Evolutionary conservation across 2,329 filamentous ascomycete genomes (phyloP).

Genomic region (Tolypocladium paradoxum): DNA sequence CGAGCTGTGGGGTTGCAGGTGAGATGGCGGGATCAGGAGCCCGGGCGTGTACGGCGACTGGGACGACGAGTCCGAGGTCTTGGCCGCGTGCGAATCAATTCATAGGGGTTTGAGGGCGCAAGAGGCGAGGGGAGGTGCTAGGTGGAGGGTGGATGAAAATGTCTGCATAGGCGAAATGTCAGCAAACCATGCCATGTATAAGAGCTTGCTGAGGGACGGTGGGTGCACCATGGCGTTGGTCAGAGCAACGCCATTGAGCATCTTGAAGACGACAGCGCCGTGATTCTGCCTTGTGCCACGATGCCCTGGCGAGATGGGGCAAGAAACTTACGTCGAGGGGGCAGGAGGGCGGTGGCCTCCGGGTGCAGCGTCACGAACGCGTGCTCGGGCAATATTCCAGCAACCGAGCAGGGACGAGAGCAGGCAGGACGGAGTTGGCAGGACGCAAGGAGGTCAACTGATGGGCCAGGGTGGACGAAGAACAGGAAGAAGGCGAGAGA

Average conservation of each 20-base stretch:
- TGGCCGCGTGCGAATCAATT: not conserved
- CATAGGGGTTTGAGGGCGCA: not conserved
- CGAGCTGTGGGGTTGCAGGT: not conserved
- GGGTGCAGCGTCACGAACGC: slow-evolving; percentile 2
- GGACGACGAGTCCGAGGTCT: not conserved
- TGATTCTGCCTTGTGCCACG: not conserved
- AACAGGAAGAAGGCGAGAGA: not conserved
- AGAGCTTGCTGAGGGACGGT: not conserved
- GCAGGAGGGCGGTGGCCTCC: not conserved
- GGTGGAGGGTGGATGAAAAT: not conserved
- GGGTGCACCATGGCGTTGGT: not conserved
- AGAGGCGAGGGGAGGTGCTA: not conserved
- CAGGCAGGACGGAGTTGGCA: not conserved
- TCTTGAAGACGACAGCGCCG: not conserved
- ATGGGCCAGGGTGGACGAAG: not conserved
- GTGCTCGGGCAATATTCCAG: slow-evolving; percentile 29
- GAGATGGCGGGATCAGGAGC: not conserved
- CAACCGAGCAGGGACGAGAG: slow-evolving; percentile 17
- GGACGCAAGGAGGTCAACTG: not conserved
- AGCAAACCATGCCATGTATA: not conserved
- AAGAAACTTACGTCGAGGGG: slow-evolving; percentile 3
- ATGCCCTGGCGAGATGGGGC: not conserved
- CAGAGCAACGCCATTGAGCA: not conserved
- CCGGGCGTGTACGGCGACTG: not conserved
- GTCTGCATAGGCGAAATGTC: not conserved